Conservation (phyloP, 2,329 filamentous ascomycete genomes). For the Pseudomassariella vexata region DNA sequence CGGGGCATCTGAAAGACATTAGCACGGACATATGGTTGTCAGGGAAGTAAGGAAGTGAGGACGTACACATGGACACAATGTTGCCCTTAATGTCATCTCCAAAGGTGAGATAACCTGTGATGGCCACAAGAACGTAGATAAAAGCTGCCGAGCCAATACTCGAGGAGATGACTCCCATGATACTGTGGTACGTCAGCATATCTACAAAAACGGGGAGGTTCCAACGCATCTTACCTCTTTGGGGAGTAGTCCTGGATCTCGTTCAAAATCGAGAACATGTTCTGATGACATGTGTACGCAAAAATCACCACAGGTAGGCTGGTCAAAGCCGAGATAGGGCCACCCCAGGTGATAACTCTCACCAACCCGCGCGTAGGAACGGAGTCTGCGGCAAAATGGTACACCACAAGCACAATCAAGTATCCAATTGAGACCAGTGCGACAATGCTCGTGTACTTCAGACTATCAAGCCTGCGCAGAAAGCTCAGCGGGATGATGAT, state of each 20-base stretch:
- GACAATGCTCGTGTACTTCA: constrained; percentile 94
- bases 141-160: constrained; percentile 85
- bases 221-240: constrained; percentile 25
- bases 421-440: constrained; percentile 92
- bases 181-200: constrained; percentile 38
- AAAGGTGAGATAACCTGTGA: constrained; percentile 94
- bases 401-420: constrained; percentile 85
- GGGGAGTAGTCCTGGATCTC: constrained; percentile 85
- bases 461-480: constrained; percentile 80
- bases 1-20: constrained; percentile 47
- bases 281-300: constrained; percentile 99
- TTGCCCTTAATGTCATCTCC: constrained; percentile 86
- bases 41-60: neutral
- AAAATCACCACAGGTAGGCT: constrained; percentile 95
- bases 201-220: neutral
- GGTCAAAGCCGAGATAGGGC: constrained; percentile 71
- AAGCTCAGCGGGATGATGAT: constrained; percentile 94
- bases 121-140: constrained; percentile 85
- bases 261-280: constrained; percentile 99
- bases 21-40: constrained; percentile 10
- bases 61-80: constrained; percentile 85
- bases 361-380: constrained; percentile 69
- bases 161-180: constrained; percentile 70
- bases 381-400: constrained; percentile 81
- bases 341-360: constrained; percentile 71